Percentiles rank a stretch among this genome's conserved stretches.
Evolutionary conservation across 2,329 filamentous ascomycete species (phyloP).

Genomic region (Ambrosiella cleistominuta): DNA sequence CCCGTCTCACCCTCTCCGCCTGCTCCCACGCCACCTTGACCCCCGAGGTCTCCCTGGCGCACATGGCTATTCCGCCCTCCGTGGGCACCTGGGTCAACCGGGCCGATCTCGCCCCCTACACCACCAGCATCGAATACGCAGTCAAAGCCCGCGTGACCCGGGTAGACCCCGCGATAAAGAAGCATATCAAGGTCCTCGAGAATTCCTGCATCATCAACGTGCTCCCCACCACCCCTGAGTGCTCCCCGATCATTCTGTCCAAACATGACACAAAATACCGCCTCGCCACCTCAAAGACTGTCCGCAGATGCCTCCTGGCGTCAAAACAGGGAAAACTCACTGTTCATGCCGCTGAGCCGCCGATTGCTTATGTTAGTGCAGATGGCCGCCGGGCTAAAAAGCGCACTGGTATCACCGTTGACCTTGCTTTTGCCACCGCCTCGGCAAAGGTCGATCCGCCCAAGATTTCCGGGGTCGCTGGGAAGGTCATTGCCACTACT

Average conservation of each 20-base stretch:
- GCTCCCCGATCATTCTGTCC: conserved; percentile 33
- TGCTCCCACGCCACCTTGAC: conserved; percentile 27
- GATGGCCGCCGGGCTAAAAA: conserved; percentile 22
- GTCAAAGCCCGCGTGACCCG: conserved; percentile 29
- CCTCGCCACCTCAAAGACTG: conserved; percentile 32
- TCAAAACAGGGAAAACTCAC: conserved; percentile 33
- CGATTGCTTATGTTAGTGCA: conserved; percentile 31
- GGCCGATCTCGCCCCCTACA: conserved; percentile 37
- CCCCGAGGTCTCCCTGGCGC: conserved; percentile 28
- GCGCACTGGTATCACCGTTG: conserved; percentile 23
- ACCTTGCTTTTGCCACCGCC: conserved; percentile 31
- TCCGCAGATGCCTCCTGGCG: conserved; percentile 35
- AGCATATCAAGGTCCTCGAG: conserved; percentile 23
- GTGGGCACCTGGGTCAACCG: conserved; percentile 20
- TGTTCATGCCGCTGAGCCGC: conserved; percentile 28
- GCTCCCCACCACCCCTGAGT: conserved; percentile 31
- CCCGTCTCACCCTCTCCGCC: conserved; percentile 36
- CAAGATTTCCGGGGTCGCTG: conserved; percentile 29
- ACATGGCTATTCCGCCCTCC: conserved; percentile 34
- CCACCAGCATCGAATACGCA: conserved; percentile 35
- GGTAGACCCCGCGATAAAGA: conserved; percentile 16
- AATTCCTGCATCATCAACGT: conserved; percentile 30
- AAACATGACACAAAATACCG: conserved; percentile 31
- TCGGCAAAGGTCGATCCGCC: conserved; percentile 20
- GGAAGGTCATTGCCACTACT: conserved; percentile 34